Evolutionary conservation across 2,329 filamentous ascomycete species (phyloP).

Genomic region (Ophidiomyces ophidiicola): DNA sequence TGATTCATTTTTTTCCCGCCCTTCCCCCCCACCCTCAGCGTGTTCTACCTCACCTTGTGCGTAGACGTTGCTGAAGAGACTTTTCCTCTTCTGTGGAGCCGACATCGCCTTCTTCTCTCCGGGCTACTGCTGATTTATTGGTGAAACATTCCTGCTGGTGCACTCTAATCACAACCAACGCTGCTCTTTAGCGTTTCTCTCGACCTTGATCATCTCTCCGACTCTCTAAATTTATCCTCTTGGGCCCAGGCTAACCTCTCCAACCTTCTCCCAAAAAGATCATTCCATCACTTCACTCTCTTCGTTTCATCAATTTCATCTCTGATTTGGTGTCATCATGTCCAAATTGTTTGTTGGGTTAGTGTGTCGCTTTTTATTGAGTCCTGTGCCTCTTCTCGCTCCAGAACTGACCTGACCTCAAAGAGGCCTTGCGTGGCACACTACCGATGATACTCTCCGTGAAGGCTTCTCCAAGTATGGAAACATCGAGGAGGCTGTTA

Average conservation of each 20-base stretch:
- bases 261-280: slow-evolving; percentile 1
- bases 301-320: slow-evolving; percentile 5
- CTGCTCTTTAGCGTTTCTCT: slow-evolving; percentile 4
- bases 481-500: slow-evolving; percentile 83
- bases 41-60: not conserved
- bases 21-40: not conserved
- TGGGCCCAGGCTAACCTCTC: slow-evolving; percentile 5
- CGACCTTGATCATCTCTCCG: slow-evolving; percentile 1
- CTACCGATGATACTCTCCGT: slow-evolving; percentile 74
- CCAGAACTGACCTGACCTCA: slow-evolving; percentile 16
- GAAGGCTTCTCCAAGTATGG: slow-evolving; percentile 90
- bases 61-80: not conserved
- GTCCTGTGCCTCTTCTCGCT: slow-evolving; percentile 10
- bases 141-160: slow-evolving; percentile 7
- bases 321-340: slow-evolving; percentile 43
- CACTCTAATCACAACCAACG: not conserved
- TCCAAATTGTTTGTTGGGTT: slow-evolving; percentile 93
- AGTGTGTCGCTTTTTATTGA: slow-evolving; percentile 35
- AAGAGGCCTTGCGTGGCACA: slow-evolving; percentile 97
- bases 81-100: slow-evolving; percentile 1
- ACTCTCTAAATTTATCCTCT: slow-evolving; percentile 8
- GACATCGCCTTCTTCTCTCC: not conserved
- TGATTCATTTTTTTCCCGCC: slow-evolving; percentile 6
- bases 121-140: slow-evolving; percentile 3
- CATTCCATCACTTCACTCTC: not conserved